These are phyloP conservation scores for Aspergillus tubingensis DNA, from an alignment of 2,329 filamentous ascomycete species.

Conservation along the genomic window DNA sequence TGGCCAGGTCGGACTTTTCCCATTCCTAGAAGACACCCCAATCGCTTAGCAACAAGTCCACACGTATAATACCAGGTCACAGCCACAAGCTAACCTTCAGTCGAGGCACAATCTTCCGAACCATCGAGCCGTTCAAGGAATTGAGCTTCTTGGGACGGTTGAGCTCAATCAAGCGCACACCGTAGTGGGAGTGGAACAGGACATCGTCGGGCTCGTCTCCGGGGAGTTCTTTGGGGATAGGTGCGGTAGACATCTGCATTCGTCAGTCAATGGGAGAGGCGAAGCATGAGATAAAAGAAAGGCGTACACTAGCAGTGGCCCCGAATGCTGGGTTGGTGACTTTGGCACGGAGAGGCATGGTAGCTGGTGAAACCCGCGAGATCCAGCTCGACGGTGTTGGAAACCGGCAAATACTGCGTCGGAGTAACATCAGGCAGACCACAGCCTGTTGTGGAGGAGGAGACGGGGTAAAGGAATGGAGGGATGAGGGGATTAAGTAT, in stretches of 20 bases:
- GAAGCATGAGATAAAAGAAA: not conserved
- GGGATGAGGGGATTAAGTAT: constrained; percentile 18
- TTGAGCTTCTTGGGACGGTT: constrained; percentile 93
- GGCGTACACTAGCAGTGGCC: constrained; percentile 55
- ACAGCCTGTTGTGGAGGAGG: constrained; percentile 19
- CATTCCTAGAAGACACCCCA: constrained; percentile 63
- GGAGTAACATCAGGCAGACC: constrained; percentile 46
- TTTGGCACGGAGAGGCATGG: constrained; percentile 82
- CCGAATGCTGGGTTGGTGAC: constrained; percentile 62
- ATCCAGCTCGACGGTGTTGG: constrained; percentile 50
- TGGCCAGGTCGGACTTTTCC: constrained; percentile 92
- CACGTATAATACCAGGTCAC: not conserved
- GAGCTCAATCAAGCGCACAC: constrained; percentile 86
- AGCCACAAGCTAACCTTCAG: constrained; percentile 55
- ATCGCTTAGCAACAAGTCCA: constrained; percentile 16
- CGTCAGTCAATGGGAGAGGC: not conserved
- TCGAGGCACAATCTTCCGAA: constrained; percentile 86
- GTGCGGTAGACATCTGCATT: constrained; percentile 47
- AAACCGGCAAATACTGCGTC: constrained; percentile 41
- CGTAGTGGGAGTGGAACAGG: constrained; percentile 84
- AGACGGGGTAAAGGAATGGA: constrained; percentile 11
- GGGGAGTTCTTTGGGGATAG: constrained; percentile 56
- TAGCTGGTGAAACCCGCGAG: constrained; percentile 45
- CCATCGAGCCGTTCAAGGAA: constrained; percentile 91
- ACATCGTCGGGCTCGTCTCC: constrained; percentile 86